Evolutionary conservation across 2,329 filamentous ascomycete genomes (phyloP).

Genomic region (Trichoderma gracile): DNA sequence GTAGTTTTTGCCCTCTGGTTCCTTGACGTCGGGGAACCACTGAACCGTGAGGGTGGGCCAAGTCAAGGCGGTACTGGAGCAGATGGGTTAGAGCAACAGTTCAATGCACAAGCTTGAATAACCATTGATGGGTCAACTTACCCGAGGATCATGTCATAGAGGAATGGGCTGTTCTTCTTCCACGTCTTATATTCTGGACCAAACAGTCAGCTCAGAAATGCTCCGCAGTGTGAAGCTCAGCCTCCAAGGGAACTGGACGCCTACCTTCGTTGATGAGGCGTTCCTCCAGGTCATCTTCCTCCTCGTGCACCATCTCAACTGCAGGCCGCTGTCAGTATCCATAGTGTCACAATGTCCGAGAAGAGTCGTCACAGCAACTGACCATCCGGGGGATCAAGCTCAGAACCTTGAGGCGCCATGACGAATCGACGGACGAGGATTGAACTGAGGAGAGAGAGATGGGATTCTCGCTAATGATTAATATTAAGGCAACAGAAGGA

Average conservation of each 20-base stretch:
- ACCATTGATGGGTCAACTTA: constrained; percentile 36
- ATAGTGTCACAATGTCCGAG: not conserved
- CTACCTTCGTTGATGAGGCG: constrained; percentile 91
- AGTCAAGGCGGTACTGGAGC: constrained; percentile 76
- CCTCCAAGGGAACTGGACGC: constrained; percentile 5
- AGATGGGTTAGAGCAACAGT: constrained; percentile 11
- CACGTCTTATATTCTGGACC: constrained; percentile 93
- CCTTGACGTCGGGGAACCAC: constrained; percentile 95
- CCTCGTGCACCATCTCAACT: constrained; percentile 57
- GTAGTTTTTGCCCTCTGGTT: constrained; percentile 82
- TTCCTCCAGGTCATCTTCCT: constrained; percentile 72
- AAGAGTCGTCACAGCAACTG: constrained; percentile 25
- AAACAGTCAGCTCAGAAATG: constrained; percentile 15
- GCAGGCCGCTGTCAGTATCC: not conserved
- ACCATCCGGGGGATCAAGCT: constrained; percentile 43
- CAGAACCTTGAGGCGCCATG: constrained; percentile 43
- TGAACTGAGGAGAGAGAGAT: not conserved
- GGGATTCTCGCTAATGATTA: not conserved
- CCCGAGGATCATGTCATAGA: constrained; percentile 97
- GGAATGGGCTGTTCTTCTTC: constrained; percentile 99
- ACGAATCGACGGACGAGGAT: not conserved
- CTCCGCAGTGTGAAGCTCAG: not conserved
- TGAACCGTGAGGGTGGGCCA: constrained; percentile 98
- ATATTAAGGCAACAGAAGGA: not conserved
- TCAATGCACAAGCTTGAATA: not conserved